These are phyloP conservation scores for Lichtheimia hyalospora DNA, from an alignment of 371 early-diverging fungal genomes.

Conservation along the genomic window DNA sequence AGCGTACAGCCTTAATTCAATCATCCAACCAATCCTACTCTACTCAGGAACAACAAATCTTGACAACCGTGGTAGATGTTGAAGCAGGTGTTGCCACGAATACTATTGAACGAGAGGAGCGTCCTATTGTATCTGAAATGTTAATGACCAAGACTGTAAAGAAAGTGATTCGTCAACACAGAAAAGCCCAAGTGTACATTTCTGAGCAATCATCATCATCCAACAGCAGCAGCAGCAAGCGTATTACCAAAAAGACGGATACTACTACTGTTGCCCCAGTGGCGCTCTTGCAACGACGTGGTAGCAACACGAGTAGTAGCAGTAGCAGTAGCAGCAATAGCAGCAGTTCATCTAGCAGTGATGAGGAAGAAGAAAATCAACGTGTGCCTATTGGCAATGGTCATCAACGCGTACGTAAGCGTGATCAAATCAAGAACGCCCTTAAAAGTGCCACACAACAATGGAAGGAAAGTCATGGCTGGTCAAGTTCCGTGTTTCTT, in stretches of 20 bases:
- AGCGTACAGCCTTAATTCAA: no score
- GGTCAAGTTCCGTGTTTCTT: constrained; percentile 11
- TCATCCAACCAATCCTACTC: no score
- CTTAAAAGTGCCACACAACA: constrained; percentile 29
- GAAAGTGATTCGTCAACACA: constrained; percentile 26
- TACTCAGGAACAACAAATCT: no score
- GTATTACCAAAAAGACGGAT: not conserved
- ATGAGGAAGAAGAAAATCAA: constrained; percentile 14
- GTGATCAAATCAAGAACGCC: constrained; percentile 32
- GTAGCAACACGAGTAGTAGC: constrained; percentile 8
- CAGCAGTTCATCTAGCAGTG: constrained; percentile 17
- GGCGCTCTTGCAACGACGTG: not conserved
- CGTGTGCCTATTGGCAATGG: constrained; percentile 1
- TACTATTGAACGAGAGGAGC: not conserved
- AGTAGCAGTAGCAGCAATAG: constrained; percentile 14
- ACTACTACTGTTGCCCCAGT: no score
- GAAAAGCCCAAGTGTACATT: constrained; percentile 6
- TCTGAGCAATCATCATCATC: not conserved
- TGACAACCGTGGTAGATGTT: not conserved
- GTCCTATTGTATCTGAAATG: constrained; percentile 15
- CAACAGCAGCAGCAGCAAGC: constrained; percentile 9
- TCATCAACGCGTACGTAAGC: constrained; percentile 16
- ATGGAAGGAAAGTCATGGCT: constrained; percentile 42
- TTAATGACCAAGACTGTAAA: constrained; percentile 32
- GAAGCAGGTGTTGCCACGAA: constrained; percentile 6